These are phyloP conservation scores for Arabidopsis hybrid DNA, from an alignment of 441 rosid genomes.

Conservation along the genomic window DNA sequence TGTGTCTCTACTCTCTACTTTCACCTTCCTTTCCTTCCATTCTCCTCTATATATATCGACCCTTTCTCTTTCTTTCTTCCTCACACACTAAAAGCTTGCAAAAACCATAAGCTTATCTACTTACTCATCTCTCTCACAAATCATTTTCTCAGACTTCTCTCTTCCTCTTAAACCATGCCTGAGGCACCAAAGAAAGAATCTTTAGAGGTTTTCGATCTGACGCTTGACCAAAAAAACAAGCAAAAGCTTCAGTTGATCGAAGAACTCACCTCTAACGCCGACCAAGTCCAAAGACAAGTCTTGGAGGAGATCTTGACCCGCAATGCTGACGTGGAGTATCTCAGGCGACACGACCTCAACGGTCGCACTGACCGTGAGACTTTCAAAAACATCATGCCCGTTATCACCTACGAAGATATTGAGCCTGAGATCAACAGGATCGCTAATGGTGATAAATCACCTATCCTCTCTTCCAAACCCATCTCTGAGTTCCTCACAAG, in stretches of 20 bases:
- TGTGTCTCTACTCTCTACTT: neutral
- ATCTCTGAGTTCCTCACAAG: conserved; percentile 98
- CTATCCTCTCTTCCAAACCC: conserved; percentile 84
- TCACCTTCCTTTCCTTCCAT: conserved; percentile 39
- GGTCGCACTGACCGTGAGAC: conserved; percentile 68
- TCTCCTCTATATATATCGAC: conserved; percentile 55
- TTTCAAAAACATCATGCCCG: conserved; percentile 81
- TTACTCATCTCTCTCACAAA: neutral
- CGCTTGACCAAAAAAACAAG: conserved; percentile 63
- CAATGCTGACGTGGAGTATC: conserved; percentile 92
- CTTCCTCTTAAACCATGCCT: conserved; percentile 63
- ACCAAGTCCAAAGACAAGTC: conserved; percentile 69
- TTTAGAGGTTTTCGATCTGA: conserved; percentile 45
- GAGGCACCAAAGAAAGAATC: conserved; percentile 70
- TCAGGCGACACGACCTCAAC: conserved; percentile 66
- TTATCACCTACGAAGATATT: conserved; percentile 80
- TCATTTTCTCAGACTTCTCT: neutral
- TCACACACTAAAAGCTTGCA: conserved; percentile 55
- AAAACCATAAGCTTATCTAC: conserved; percentile 1
- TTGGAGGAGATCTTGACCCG: conserved; percentile 79
- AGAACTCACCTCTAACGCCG: conserved; percentile 75
- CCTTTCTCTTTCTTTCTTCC: conserved; percentile 49
- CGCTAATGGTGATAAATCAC: conserved; percentile 88
- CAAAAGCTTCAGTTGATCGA: conserved; percentile 74
- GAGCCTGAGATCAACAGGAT: conserved; percentile 82